Evolutionary conservation across 331 rosid species (phyloP).

Genomic region (Ulmus americana): DNA sequence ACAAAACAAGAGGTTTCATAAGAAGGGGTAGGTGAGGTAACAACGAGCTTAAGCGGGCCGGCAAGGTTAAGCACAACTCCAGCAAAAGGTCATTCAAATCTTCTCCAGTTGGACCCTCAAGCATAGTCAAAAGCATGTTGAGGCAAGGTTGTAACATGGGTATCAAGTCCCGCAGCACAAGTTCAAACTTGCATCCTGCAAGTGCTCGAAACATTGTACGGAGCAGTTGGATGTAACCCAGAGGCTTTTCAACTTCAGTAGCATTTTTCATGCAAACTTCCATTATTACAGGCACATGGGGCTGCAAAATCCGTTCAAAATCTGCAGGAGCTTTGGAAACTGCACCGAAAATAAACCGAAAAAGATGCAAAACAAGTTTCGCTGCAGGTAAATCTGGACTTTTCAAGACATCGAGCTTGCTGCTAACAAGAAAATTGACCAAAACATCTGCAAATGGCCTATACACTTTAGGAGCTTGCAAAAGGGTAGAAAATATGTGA

Average conservation of each 20-base stretch:
- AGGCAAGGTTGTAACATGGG: slow-evolving; percentile 92
- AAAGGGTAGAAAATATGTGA: slow-evolving; percentile 84
- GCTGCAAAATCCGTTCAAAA: slow-evolving; percentile 94
- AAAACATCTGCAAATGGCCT: slow-evolving; percentile 91
- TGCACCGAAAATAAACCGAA: slow-evolving; percentile 80
- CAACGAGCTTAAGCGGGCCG: slow-evolving; percentile 93
- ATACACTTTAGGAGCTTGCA: slow-evolving; percentile 78
- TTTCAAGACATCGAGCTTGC: slow-evolving; percentile 78
- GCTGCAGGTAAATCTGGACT: slow-evolving; percentile 83
- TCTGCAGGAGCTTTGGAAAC: slow-evolving; percentile 94
- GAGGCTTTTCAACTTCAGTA: slow-evolving; percentile 89
- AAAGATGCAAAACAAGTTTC: slow-evolving; percentile 85
- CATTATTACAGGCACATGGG: slow-evolving; percentile 90
- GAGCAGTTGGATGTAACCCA: slow-evolving; percentile 91
- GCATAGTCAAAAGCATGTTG: slow-evolving; percentile 85
- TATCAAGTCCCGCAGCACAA: slow-evolving; percentile 83
- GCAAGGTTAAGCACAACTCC: slow-evolving; percentile 94
- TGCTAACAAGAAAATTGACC: slow-evolving; percentile 80
- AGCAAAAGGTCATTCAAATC: slow-evolving; percentile 89
- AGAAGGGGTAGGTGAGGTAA: slow-evolving; percentile 87
- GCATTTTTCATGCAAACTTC: slow-evolving; percentile 94
- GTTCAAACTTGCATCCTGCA: slow-evolving; percentile 90
- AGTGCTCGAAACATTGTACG: slow-evolving; percentile 79
- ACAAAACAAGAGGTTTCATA: slow-evolving; percentile 90
- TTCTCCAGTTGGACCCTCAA: slow-evolving; percentile 92